phyloP scores from a whole-genome alignment of 768 basidiomycete species.

The Macrolepiota dolichaula region DNA sequence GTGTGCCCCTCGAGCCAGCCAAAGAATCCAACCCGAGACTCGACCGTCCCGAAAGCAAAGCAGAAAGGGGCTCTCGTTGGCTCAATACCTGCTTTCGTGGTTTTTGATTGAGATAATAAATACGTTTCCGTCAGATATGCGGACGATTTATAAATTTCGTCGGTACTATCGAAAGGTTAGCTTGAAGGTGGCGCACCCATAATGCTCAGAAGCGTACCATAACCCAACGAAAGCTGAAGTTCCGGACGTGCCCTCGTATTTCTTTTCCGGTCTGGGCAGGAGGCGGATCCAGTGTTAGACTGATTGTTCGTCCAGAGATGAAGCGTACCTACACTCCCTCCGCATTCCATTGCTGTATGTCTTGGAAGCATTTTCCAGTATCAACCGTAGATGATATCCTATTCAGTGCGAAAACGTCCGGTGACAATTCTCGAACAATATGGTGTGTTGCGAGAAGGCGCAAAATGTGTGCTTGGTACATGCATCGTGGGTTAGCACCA shows the following conservation, averaged over 20 bases:
- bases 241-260: conserved; percentile 65
- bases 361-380: conserved; percentile 53
- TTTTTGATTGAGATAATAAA: conserved; percentile 32
- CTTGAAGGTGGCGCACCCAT: not conserved
- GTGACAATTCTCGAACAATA: conserved; percentile 63
- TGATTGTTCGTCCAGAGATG: not conserved
- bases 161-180: conserved; percentile 43
- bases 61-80: conserved; percentile 67
- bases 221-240: conserved; percentile 69
- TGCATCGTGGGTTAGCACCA: not conserved
- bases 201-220: conserved; percentile 40
- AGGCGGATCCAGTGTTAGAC: not conserved
- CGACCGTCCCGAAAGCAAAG: conserved; percentile 53
- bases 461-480: conserved; percentile 57
- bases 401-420: conserved; percentile 71
- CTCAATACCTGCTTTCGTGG: conserved; percentile 32
- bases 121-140: conserved; percentile 74
- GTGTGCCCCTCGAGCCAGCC: conserved; percentile 70
- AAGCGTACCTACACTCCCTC: conserved; percentile 37
- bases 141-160: conserved; percentile 75
- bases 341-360: conserved; percentile 35
- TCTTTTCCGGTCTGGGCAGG: conserved; percentile 47
- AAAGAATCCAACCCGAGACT: conserved; percentile 48
- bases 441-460: conserved; percentile 80
- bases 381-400: conserved; percentile 68